Base-by-base conservation (phyloP, 169 alveolate genomes). In the Plasmodium inui region DNA sequence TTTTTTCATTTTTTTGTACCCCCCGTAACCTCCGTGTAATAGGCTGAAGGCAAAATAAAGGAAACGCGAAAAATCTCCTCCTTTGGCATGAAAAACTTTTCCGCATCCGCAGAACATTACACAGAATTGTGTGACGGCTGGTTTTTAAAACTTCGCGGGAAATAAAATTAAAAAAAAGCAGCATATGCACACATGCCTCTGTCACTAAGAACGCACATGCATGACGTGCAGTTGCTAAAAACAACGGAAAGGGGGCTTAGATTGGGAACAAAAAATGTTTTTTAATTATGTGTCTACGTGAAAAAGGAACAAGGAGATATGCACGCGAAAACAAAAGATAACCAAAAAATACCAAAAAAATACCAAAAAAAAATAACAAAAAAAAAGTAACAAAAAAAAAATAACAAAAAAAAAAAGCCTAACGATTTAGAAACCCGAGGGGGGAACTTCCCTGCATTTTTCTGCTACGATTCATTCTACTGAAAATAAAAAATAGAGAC, bases 391-490 rank as follows among this genome's bases (percentile, higher is more conserved):
- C 12, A 28, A 19, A 78, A 78, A 34, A 17, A 79, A 1, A 53
- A 32, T 0, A 10, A 55, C 22, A 17, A 32, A 37, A 53, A 82
- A 82, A 82, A 53, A 82, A 82, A 82, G 28, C 8, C 78, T 19
- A 82, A 22, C 50, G 32, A 55, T 46, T 22, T 55, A 82, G 61
- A 14, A 82, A 53, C 37, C 80, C 80, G 19, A 78, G 70, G 26
- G 28, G 84, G 84, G 70, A 44, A 82, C 55, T 82, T 34, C 80
- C 57, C 78, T 32, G 3, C 61, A 17, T 17, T 32, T 32, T 53
- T 82, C 71, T 82, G 55, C 55, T 30, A 22, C 72, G 28, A 82
- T 57, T 82, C 80, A 61, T 57, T 82, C 90, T 84, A 73, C 92
- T 71, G 79, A 84, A 84, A 84, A 26, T 26, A 44, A 84, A 84